These are phyloP conservation scores for Dothideomycetes sp. DNA, from an alignment of 2,329 filamentous ascomycete species.

Conservation along the genomic window DNA sequence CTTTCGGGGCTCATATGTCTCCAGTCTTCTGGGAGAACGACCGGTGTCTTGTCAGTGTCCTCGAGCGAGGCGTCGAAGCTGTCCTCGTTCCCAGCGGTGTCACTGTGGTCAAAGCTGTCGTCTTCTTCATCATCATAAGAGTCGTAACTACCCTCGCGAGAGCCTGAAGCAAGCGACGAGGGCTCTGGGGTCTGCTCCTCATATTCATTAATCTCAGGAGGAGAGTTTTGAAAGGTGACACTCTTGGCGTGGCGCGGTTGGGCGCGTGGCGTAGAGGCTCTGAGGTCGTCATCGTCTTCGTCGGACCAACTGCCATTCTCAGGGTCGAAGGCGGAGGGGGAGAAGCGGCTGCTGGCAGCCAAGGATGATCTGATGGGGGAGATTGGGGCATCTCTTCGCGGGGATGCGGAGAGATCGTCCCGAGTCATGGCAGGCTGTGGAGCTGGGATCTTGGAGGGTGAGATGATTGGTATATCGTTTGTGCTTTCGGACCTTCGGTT, in stretches of 20 bases:
- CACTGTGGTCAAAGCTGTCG: constrained; percentile 48
- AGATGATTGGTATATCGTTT: constrained; percentile 42
- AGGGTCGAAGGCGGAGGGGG: constrained; percentile 52
- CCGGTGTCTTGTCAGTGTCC: constrained; percentile 92
- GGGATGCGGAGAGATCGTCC: constrained; percentile 17
- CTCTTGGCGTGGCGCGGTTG: constrained; percentile 86
- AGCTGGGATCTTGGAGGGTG: constrained; percentile 36
- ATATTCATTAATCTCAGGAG: constrained; percentile 93
- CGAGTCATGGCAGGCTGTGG: neutral
- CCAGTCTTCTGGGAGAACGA: constrained; percentile 97
- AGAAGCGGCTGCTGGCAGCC: constrained; percentile 51
- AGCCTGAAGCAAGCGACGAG: constrained; percentile 83
- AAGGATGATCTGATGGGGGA: constrained; percentile 89
- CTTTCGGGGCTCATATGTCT: constrained; percentile 60
- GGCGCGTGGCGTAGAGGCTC: constrained; percentile 51
- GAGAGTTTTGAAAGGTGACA: constrained; percentile 89
- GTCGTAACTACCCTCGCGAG: constrained; percentile 86
- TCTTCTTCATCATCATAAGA: constrained; percentile 64
- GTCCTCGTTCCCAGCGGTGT: constrained; percentile 49
- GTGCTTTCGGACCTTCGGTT: constrained; percentile 2
- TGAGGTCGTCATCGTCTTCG: constrained; percentile 42
- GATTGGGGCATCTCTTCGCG: constrained; percentile 55
- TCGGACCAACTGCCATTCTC: constrained; percentile 59
- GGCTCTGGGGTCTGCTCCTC: constrained; percentile 95
- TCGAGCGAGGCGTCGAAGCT: constrained; percentile 94